phyloP scores from a whole-genome alignment of 805 yeast genomes.

The Saccharomycopsis guyanensis region DNA sequence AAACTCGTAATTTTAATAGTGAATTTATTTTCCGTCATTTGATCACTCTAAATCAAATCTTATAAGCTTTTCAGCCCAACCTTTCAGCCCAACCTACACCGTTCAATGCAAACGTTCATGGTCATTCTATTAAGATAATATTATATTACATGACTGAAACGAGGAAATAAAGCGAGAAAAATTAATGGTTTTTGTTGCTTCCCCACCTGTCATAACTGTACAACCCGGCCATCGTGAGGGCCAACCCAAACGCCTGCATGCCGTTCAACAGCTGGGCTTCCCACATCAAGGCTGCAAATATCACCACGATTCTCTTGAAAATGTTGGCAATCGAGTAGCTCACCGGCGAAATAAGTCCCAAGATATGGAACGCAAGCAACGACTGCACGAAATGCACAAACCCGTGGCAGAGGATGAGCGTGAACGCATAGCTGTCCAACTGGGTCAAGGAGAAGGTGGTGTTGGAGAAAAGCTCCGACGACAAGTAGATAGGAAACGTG shows the following conservation, averaged over 20 bases:
- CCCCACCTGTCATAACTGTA: conserved; percentile 74
- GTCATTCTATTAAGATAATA: too few relatives aligned
- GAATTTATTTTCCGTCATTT: too few relatives aligned
- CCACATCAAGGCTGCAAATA: conserved; percentile 55
- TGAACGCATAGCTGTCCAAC: conserved; percentile 26
- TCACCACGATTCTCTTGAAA: conserved; percentile 64
- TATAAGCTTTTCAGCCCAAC: too few relatives aligned
- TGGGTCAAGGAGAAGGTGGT: conserved; percentile 26
- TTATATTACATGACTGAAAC: too few relatives aligned
- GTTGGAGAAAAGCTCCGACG: conserved; percentile 38
- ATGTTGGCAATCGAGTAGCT: conserved; percentile 76
- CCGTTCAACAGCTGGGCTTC: conserved; percentile 41
- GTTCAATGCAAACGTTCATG: too few relatives aligned
- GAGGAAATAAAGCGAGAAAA: too few relatives aligned
- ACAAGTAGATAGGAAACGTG: conserved; percentile 59
- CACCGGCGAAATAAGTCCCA: conserved; percentile 66
- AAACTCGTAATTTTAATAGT: too few relatives aligned
- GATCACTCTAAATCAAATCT: too few relatives aligned
- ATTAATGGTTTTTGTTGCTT: conserved; percentile 19
- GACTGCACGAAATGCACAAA: conserved; percentile 65
- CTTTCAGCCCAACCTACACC: too few relatives aligned
- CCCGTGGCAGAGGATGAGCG: conserved; percentile 53
- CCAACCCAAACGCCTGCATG: conserved; percentile 44
- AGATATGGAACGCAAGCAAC: conserved; percentile 65
- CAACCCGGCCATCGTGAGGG: conserved; percentile 51